Evolutionary conservation across 495 filamentous ascomycete species (phyloP).

Genomic region (Aspergillus ellipticus): DNA sequence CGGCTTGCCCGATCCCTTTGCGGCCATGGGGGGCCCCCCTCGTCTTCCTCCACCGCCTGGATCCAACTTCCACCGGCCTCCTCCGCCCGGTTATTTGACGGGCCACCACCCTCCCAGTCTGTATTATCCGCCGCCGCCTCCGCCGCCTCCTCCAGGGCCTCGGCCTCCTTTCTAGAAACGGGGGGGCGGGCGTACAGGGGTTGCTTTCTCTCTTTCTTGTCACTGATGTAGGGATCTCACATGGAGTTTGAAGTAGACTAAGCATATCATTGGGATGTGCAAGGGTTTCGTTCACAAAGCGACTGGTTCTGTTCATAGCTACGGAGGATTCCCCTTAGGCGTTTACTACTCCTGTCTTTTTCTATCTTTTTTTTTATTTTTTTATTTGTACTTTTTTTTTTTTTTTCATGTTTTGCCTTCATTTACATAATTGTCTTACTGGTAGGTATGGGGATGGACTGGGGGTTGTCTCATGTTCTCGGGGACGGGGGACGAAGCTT

Average conservation of each 20-base stretch:
- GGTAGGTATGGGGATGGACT: too few relatives aligned
- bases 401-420: too few relatives aligned
- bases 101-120: constrained; percentile 19
- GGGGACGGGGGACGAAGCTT: too few relatives aligned
- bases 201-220: neutral
- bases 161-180: constrained; percentile 16
- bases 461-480: too few relatives aligned
- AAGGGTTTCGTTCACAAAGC: constrained; percentile 3
- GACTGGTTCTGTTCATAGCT: constrained; percentile 5
- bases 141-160: constrained; percentile 17
- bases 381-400: too few relatives aligned
- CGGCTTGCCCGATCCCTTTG: constrained; percentile 36
- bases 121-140: constrained; percentile 21
- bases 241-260: constrained; percentile 5
- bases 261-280: constrained; percentile 3
- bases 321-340: constrained; percentile 8
- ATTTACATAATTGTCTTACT: neutral
- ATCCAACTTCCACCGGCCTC: constrained; percentile 36
- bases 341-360: neutral
- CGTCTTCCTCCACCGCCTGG: constrained; percentile 41
- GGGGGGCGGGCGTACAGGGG: neutral
- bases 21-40: constrained; percentile 31
- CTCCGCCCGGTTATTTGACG: constrained; percentile 28
- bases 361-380: too few relatives aligned
- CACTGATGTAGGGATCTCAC: neutral